Conservation (phyloP, 495 filamentous ascomycete genomes). For the Xylaria palmicola region DNA sequence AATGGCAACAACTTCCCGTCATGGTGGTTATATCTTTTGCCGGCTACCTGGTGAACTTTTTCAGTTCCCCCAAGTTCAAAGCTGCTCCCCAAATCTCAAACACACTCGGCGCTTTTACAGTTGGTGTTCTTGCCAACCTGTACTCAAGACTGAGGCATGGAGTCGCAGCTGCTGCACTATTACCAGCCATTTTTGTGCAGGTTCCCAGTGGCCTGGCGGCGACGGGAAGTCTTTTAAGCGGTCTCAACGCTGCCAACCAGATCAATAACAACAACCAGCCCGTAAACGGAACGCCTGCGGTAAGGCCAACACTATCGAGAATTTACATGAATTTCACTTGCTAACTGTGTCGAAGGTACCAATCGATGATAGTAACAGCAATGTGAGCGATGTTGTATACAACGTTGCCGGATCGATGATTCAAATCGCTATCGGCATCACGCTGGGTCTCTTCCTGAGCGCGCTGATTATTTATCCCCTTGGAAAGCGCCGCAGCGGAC, state of each 20-base stretch:
- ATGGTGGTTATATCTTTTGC: constrained; percentile 81
- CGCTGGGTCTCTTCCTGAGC: constrained; percentile 84
- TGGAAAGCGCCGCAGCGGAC: constrained; percentile 83
- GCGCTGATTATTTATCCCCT: constrained; percentile 87
- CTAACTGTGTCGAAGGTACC: constrained; percentile 19
- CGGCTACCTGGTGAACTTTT: constrained; percentile 88
- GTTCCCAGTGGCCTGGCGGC: constrained; percentile 89
- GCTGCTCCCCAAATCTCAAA: constrained; percentile 80
- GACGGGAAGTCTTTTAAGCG: constrained; percentile 77
- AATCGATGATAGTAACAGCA: constrained; percentile 13
- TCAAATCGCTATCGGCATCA: constrained; percentile 90
- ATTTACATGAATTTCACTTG: neutral
- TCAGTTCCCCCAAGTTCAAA: constrained; percentile 66
- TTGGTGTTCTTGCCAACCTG: constrained; percentile 83
- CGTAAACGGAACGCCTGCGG: constrained; percentile 26
- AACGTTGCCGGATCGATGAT: constrained; percentile 86
- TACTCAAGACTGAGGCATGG: constrained; percentile 84
- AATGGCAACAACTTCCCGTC: constrained; percentile 83
- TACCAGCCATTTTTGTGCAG: constrained; percentile 93
- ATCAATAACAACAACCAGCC: constrained; percentile 51
- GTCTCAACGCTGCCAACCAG: constrained; percentile 78
- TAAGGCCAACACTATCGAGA: constrained; percentile 12
- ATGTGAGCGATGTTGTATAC: constrained; percentile 68
- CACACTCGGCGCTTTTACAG: constrained; percentile 80
- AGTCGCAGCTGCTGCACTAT: constrained; percentile 80